These are phyloP conservation scores for Aureobasidium vineae DNA, from an alignment of 2,329 filamentous ascomycete species.

Conservation along the genomic window DNA sequence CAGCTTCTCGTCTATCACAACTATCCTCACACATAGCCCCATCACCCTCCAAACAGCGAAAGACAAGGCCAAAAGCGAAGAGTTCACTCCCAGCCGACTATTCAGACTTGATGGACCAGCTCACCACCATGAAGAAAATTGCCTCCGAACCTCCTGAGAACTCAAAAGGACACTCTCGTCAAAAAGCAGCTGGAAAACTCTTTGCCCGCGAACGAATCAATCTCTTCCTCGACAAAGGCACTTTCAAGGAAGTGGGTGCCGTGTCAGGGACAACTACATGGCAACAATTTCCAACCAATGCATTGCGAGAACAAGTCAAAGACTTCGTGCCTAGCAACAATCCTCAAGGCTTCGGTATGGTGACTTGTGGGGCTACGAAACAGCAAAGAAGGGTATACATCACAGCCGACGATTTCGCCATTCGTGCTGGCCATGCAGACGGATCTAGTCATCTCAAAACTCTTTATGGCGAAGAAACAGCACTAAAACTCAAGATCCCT, in stretches of 20 bases:
- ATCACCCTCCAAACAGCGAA: constrained; percentile 22
- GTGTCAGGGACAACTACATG: constrained; percentile 60
- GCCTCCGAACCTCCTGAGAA: constrained; percentile 56
- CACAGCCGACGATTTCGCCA: constrained; percentile 63
- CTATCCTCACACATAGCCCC: constrained; percentile 34
- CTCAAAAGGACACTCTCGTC: constrained; percentile 59
- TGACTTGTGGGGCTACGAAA: neutral
- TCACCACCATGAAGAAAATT: constrained; percentile 52
- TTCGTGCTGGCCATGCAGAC: constrained; percentile 60
- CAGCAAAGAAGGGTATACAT: constrained; percentile 37
- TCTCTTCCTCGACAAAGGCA: constrained; percentile 56
- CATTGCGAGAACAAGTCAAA: constrained; percentile 48
- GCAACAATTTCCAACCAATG: constrained; percentile 51
- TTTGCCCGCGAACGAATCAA: constrained; percentile 63
- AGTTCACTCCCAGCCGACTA: constrained; percentile 58
- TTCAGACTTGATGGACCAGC: constrained; percentile 59
- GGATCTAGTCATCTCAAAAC: constrained; percentile 53
- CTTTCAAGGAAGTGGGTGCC: constrained; percentile 60
- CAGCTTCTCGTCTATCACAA: constrained; percentile 28
- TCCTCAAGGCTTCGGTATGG: constrained; percentile 45
- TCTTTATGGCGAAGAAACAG: constrained; percentile 61
- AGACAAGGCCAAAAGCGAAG: constrained; percentile 39
- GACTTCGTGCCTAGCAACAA: constrained; percentile 61
- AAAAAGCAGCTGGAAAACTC: constrained; percentile 63
- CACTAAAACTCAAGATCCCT: constrained; percentile 56